Evolutionary conservation across 2,329 filamentous ascomycete genomes (phyloP), one percentile per base, ranked within the genome.

Genomic region (Aspergillus melleus): DNA sequence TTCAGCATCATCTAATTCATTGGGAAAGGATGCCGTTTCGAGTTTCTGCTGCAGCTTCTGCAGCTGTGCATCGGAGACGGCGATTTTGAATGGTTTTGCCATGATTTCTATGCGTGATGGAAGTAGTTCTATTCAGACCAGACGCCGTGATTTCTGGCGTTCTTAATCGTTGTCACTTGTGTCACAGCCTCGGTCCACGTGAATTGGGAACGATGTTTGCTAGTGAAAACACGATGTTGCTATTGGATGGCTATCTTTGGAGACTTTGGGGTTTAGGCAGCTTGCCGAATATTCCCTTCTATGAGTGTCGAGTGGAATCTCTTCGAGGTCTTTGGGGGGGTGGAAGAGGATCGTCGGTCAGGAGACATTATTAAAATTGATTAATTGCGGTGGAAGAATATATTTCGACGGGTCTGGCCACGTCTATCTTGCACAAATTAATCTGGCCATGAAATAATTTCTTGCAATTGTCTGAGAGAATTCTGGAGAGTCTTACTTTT

Each of bases 1-100:
- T 49, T 66, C 76, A 4, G 80, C 77, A 26, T 68, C 72, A 22
- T 84, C 77, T 20, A 85, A 76, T 68, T 88, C 86, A 66, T 86
- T 81, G 0, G 86, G 86, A 52, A 86, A 86, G 8, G 79, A 78
- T 4, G 84, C 73, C 1, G 80, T 73, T 0, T 78, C 72, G 2
- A 90, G 81, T 67, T 86, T 88, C 29, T 80, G 76, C 61, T 82
- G 80, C 2, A 89, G 77, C n/a, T 77, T 77, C 10, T 83, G 74
- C 16, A 89, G 72, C 20, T 80, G 76, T 6, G 76, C 71, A 46
- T 87, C 80, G 0, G 83, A 74, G n/a, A 87, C 72, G 12, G 73
- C 68, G 62, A 87, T 83, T 16, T 74, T 78, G 70, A 81, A 86
- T 5, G 79, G 74, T 29, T 36, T 54, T 1, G 54, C 49, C 57